Percentiles rank a stretch among this genome's conserved stretches.
Conservation (phyloP, 768 basidiomycete genomes). For the Pulveroboletus frians region DNA sequence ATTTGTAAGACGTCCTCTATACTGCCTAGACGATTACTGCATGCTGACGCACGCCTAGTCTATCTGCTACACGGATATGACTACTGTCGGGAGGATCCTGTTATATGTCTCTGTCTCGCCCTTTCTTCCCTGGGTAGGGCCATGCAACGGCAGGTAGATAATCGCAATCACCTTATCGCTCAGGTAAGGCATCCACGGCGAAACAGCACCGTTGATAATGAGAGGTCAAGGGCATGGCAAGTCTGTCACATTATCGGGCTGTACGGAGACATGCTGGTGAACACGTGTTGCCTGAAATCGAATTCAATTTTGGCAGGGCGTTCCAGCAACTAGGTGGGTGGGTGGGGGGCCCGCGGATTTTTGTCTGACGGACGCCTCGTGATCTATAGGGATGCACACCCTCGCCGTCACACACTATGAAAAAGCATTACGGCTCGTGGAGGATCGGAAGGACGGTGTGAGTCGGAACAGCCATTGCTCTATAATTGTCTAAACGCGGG, state of each 20-base stretch:
- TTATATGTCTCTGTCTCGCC: constrained; percentile 77
- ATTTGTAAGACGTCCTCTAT: constrained; percentile 58
- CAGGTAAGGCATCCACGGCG: not conserved
- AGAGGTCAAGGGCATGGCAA: constrained; percentile 66
- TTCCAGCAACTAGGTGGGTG: constrained; percentile 3
- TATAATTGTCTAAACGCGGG: not conserved
- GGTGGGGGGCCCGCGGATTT: no score
- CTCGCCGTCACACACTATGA: constrained; percentile 86
- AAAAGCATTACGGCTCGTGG: constrained; percentile 58
- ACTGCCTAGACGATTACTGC: not conserved
- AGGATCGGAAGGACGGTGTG: constrained; percentile 33
- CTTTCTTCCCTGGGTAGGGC: constrained; percentile 85
- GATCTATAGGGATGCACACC: constrained; percentile 78
- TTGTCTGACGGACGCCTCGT: no score
- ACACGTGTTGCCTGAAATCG: constrained; percentile 60
- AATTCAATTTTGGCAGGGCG: constrained; percentile 86
- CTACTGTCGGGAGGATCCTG: constrained; percentile 76
- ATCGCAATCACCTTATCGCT: constrained; percentile 77
- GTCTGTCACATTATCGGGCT: constrained; percentile 72
- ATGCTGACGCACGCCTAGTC: not conserved
- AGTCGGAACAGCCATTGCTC: not conserved
- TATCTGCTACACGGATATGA: constrained; percentile 82
- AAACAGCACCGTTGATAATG: not conserved
- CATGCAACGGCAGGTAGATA: constrained; percentile 92
- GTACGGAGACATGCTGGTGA: constrained; percentile 41